Percentiles rank a stretch among this genome's conserved stretches.
These are phyloP conservation scores for Acer saccharum DNA, from an alignment of 345 rosid genomes.

Conservation along the genomic window DNA sequence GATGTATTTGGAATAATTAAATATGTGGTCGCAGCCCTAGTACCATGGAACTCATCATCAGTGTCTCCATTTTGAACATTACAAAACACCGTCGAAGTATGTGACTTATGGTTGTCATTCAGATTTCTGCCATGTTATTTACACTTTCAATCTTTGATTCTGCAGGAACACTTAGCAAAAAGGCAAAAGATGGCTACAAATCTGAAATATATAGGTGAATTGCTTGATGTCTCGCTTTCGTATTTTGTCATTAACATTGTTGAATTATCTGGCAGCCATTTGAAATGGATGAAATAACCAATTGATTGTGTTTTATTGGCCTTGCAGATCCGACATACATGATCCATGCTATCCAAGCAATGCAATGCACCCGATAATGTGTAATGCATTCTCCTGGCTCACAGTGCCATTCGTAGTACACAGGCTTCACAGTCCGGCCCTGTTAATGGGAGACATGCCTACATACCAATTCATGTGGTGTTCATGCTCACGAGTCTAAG, in stretches of 20 bases:
- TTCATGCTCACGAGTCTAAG: too few relatives aligned
- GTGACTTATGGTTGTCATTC: not conserved
- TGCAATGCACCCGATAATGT: constrained; percentile 62
- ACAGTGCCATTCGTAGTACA: constrained; percentile 58
- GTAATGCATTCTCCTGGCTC: constrained; percentile 62
- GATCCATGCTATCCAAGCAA: constrained; percentile 50
- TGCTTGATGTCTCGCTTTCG: not conserved
- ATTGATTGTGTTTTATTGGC: not conserved
- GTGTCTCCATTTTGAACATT: too few relatives aligned
- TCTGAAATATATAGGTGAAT: constrained; percentile 63
- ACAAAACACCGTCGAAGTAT: too few relatives aligned
- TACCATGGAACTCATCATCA: too few relatives aligned
- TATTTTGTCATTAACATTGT: not conserved
- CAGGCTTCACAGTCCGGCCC: constrained; percentile 57
- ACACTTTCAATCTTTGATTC: not conserved
- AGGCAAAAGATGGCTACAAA: constrained; percentile 48
- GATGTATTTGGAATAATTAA: too few relatives aligned
- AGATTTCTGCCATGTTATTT: not conserved
- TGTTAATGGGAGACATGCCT: constrained; percentile 50
- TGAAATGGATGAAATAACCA: not conserved
- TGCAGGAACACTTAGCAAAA: constrained; percentile 49
- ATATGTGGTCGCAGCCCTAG: too few relatives aligned
- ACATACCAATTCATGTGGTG: constrained; percentile 31
- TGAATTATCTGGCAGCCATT: not conserved
- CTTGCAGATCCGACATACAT: constrained; percentile 59